Percentiles rank a stretch among this genome's conserved stretches.
These are phyloP conservation scores for Schizopora paradoxa DNA, from an alignment of 1,284 basidiomycete species.

Conservation along the genomic window DNA sequence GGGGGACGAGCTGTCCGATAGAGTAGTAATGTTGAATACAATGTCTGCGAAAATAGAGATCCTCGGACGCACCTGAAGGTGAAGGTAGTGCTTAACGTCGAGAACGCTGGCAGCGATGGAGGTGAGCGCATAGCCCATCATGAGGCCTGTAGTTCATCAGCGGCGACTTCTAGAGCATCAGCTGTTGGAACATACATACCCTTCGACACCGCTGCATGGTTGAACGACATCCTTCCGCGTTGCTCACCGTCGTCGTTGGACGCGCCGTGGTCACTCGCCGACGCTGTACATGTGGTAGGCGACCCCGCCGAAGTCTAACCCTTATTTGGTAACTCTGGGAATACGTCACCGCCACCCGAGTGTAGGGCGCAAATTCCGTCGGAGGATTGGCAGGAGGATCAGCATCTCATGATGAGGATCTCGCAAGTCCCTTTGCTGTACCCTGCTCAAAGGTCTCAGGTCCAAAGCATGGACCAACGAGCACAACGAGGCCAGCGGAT, in stretches of 20 bases:
- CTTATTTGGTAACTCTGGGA: no score
- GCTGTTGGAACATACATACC: slow-evolving; percentile 36
- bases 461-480: no score
- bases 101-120: slow-evolving; percentile 73
- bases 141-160: slow-evolving; percentile 54
- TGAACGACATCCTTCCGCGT: slow-evolving; percentile 58
- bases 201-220: slow-evolving; percentile 75
- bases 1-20: slow-evolving; percentile 51
- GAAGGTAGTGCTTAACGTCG: slow-evolving; percentile 83
- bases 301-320: no score
- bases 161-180: not conserved
- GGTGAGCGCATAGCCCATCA: slow-evolving; percentile 62
- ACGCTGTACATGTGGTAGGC: no score
- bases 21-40: slow-evolving; percentile 10
- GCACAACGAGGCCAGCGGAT: no score
- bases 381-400: no score
- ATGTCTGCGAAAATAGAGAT: slow-evolving; percentile 21
- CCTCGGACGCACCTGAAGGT: slow-evolving; percentile 58
- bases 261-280: no score
- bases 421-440: no score
- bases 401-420: no score
- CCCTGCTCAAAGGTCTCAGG: no score
- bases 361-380: no score
- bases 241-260: not conserved
- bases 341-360: no score